Conservation (phyloP, 306 rosid genomes). For the Cucurbita argyrosperma region DNA sequence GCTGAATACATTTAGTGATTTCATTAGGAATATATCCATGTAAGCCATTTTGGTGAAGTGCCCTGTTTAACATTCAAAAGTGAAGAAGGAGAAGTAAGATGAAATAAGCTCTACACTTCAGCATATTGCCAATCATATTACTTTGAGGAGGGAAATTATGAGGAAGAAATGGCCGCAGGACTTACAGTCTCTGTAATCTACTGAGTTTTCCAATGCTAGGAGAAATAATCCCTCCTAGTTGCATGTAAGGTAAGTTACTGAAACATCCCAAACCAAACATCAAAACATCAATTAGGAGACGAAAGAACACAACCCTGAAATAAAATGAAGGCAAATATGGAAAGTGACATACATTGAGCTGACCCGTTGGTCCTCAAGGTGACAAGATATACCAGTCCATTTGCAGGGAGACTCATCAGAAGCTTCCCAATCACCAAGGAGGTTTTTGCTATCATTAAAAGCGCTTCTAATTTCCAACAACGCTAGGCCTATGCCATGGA, state of each 20-base stretch:
- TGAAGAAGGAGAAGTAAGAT: background rate
- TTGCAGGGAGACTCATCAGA: conserved; percentile 66
- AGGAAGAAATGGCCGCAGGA: background rate
- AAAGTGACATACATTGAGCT: conserved; percentile 40
- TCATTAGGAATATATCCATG: conserved; percentile 83
- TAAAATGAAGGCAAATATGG: background rate
- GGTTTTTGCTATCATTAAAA: conserved; percentile 56
- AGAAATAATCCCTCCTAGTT: conserved; percentile 74
- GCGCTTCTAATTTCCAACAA: conserved; percentile 63
- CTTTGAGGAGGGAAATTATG: background rate
- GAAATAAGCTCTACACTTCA: background rate
- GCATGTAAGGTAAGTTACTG: conserved; percentile 82
- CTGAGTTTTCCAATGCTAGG: conserved; percentile 89
- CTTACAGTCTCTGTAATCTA: conserved; percentile 84
- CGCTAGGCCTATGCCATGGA: conserved; percentile 36
- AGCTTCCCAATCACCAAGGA: conserved; percentile 63
- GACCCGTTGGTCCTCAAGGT: conserved; percentile 62
- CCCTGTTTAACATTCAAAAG: conserved; percentile 39
- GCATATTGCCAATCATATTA: background rate
- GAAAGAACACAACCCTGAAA: background rate
- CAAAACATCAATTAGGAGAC: background rate
- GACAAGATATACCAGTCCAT: conserved; percentile 85
- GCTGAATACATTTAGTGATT: conserved; percentile 65
- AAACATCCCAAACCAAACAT: conserved; percentile 11
- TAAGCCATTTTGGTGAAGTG: conserved; percentile 81